Evolutionary conservation across 1,284 basidiomycete species (phyloP).

Genomic region (Apiotrichum akiyoshidainum): DNA sequence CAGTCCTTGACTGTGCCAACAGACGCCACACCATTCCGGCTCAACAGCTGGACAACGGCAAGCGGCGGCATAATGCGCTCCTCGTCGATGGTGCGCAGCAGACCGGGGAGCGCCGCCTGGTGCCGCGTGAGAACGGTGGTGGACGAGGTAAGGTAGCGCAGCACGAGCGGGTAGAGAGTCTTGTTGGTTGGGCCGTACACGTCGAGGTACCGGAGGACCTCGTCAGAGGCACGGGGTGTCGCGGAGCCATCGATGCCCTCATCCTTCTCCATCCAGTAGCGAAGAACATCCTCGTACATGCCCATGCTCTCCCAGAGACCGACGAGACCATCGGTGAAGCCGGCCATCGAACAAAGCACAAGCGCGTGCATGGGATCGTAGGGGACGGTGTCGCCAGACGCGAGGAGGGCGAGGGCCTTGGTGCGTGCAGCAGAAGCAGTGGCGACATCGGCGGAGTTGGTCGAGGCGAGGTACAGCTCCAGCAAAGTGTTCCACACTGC

Average conservation of each 20-base stretch:
- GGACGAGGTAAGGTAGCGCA: conserved; percentile 82
- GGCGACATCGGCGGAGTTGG: conserved; percentile 39
- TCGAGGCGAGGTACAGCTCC: conserved; percentile 79
- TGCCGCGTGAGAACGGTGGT: conserved; percentile 67
- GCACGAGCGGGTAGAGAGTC: conserved; percentile 80
- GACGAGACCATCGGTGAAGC: conserved; percentile 79
- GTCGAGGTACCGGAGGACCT: conserved; percentile 70
- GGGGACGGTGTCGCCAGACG: conserved; percentile 58
- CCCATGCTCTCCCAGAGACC: conserved; percentile 87
- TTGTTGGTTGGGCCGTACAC: conserved; percentile 69
- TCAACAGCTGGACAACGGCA: conserved; percentile 81
- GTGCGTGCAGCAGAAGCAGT: conserved; percentile 18
- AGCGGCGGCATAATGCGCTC: conserved; percentile 80
- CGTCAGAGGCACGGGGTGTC: conserved; percentile 45
- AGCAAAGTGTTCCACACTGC: conserved; percentile 95
- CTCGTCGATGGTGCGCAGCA: conserved; percentile 74
- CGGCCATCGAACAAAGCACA: conserved; percentile 80
- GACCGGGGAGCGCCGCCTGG: conserved; percentile 63
- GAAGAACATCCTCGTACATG: conserved; percentile 92
- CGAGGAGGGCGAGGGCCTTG: conserved; percentile 70
- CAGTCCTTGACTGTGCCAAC: conserved; percentile 88
- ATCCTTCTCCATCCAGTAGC: conserved; percentile 81
- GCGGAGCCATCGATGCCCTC: background rate
- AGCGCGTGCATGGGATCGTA: conserved; percentile 89
- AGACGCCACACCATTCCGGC: conserved; percentile 78